Evolutionary conservation across 495 filamentous ascomycete species (phyloP).

Genomic region (Paragyromitra xinjiangensis): DNA sequence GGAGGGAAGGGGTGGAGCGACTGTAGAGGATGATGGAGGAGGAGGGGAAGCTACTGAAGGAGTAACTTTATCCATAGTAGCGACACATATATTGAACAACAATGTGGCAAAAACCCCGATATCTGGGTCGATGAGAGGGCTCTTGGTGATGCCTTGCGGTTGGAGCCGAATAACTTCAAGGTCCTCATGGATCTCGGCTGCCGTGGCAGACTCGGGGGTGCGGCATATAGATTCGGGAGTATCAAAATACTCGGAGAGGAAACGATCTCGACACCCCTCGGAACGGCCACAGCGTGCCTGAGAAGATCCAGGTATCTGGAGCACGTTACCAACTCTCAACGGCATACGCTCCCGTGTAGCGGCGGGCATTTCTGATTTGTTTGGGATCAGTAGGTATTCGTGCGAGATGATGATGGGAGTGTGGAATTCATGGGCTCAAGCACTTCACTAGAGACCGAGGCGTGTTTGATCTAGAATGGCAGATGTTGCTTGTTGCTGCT

Average conservation of each 20-base stretch:
- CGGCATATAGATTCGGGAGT: background rate
- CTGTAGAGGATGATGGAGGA: background rate
- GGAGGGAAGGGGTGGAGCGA: background rate
- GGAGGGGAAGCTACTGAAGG: background rate
- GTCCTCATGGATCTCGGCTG: background rate
- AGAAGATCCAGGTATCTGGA: too few relatives aligned
- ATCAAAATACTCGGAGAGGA: background rate
- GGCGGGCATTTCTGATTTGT: background rate
- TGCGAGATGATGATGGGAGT: background rate
- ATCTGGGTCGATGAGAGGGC: background rate
- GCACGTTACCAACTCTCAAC: background rate
- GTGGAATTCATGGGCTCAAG: background rate
- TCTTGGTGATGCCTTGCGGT: background rate
- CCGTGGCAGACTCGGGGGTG: background rate
- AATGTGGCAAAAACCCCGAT: background rate
- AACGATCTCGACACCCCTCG: background rate
- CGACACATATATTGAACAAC: background rate
- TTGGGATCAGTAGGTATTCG: background rate
- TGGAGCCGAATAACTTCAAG: constrained; percentile 1
- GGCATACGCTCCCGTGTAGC: background rate
- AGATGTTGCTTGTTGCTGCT: background rate
- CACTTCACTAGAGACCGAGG: background rate
- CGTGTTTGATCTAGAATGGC: background rate
- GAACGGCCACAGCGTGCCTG: background rate
- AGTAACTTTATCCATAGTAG: background rate